Base-by-base conservation (phyloP, 257 asterid species). In the Solanum corneliomulleri region DNA sequence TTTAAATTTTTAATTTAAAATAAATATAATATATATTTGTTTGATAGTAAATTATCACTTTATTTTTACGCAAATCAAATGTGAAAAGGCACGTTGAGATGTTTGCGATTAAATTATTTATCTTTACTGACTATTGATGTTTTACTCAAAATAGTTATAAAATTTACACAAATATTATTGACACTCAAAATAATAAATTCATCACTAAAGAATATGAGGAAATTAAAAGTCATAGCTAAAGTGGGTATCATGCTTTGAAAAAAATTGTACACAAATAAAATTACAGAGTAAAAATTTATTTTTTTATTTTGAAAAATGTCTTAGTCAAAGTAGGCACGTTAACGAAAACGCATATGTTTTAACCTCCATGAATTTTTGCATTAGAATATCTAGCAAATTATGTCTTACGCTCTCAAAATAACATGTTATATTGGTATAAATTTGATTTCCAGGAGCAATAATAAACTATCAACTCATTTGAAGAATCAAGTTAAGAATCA, bases 231-330 rank as follows among this genome's bases (percentile, higher is more conserved):
- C n/a, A 56, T 56, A 56, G n/a, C 64, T 56, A 18, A 56, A 56
- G n/a, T 0, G 0, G 11, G n/a, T 18, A 23, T 0, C 64, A 56
- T 18, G 4, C 18, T 23, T 56, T 56, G 4, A 23, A 23, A 3
- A 56, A 18, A 18, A 56, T 56, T 18, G 7, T 56, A 18, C 4
- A 18, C 11, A 23, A 56, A 56, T 56, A 6, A 56, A 52, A 56
- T 18, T 56, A 56, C 7, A 52, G 4, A 16, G 7, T 56, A 49
- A 49, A 49, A 49, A 15, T 2, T 2, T 52, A 16, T 52, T 6
- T 7, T 52, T 49, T 47, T 45, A 1, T 4, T 4, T 1, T 0
- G 6, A 52, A 52, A 52, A 16, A 16, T 16, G 23, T 6, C 10
- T 9, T 52, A 16, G 23, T 9, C 2, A 0, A 52, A 52, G n/a